A percentile compares a stretch with the other conserved stretches of the same genome.
Conservation (phyloP, 1,139 yeast species). For the Pneumocystis wakefieldiae region DNA sequence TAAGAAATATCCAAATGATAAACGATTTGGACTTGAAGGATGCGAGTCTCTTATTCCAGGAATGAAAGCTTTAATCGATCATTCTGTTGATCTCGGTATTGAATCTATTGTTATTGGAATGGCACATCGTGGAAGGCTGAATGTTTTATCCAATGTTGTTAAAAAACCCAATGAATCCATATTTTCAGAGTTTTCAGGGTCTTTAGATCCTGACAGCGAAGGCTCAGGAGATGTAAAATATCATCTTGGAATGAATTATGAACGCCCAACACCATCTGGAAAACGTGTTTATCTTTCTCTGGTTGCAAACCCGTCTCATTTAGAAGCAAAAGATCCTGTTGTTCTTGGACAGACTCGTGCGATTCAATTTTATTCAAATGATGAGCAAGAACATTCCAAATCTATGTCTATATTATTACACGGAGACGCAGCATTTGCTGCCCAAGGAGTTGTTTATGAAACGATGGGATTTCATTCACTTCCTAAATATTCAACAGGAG, state of each 20-base stretch:
- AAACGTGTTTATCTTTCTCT: conserved; percentile 86
- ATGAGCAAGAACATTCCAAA: conserved; percentile 64
- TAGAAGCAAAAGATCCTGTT: conserved; percentile 98
- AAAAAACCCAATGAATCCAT: conserved; percentile 97
- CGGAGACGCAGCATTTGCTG: conserved; percentile 99
- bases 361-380: conserved; percentile 79
- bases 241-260: conserved; percentile 98
- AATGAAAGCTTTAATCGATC: conserved; percentile 87
- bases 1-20: conserved; percentile 93
- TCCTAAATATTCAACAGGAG: conserved; percentile 96
- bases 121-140: conserved; percentile 99
- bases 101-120: conserved; percentile 96
- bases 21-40: conserved; percentile 97
- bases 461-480: conserved; percentile 87
- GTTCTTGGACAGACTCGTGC: conserved; percentile 97
- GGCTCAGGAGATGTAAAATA: conserved; percentile 99
- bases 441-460: conserved; percentile 97
- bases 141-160: conserved; percentile 92
- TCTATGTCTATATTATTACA: conserved; percentile 88
- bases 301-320: conserved; percentile 97
- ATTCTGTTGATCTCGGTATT: conserved; percentile 81
- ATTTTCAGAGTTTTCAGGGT: conserved; percentile 89
- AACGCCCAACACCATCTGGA: conserved; percentile 97
- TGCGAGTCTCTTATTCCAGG: conserved; percentile 95
- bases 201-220: conserved; percentile 56